Conservation (phyloP, 306 rosid species). For the Cicer bijugum region DNA sequence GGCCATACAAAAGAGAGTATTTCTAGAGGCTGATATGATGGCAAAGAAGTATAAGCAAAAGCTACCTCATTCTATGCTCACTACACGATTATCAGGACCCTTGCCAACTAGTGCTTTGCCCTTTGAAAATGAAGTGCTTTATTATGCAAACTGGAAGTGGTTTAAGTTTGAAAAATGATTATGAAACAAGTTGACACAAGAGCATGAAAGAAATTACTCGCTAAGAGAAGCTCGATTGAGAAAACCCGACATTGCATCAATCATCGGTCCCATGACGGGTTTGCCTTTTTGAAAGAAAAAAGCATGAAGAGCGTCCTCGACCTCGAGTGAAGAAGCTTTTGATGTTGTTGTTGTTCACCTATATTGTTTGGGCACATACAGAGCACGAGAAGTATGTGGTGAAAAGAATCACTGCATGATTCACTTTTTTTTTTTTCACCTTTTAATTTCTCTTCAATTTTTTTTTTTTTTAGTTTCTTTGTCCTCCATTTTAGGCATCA, state of each 20-base stretch:
- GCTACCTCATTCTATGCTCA: conserved; percentile 49
- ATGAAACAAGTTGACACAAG: conserved; percentile 18
- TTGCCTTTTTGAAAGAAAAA: conserved; percentile 27
- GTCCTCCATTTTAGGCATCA: not conserved
- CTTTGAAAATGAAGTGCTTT: conserved; percentile 70
- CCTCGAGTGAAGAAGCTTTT: conserved; percentile 24
- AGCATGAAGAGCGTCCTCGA: conserved; percentile 24
- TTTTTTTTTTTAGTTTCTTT: too few species aligned
- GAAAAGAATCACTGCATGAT: conserved; percentile 15
- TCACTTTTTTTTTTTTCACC: conserved; percentile 30
- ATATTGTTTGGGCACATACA: conserved; percentile 11
- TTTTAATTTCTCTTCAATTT: not conserved
- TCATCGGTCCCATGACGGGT: not conserved
- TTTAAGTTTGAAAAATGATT: conserved; percentile 71
- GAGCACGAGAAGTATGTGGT: conserved; percentile 17
- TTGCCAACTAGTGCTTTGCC: conserved; percentile 47
- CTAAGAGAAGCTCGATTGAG: conserved; percentile 36
- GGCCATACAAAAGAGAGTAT: conserved; percentile 59
- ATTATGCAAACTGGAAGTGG: conserved; percentile 92
- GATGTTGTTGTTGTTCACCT: conserved; percentile 15
- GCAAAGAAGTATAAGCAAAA: conserved; percentile 77
- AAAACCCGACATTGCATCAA: conserved; percentile 41
- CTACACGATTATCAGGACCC: conserved; percentile 42
- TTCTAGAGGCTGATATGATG: conserved; percentile 77
- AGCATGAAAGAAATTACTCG: conserved; percentile 19